These are phyloP conservation scores for Pyrenochaeta sp. DNA, from an alignment of 2,329 filamentous ascomycete species.

Conservation along the genomic window DNA sequence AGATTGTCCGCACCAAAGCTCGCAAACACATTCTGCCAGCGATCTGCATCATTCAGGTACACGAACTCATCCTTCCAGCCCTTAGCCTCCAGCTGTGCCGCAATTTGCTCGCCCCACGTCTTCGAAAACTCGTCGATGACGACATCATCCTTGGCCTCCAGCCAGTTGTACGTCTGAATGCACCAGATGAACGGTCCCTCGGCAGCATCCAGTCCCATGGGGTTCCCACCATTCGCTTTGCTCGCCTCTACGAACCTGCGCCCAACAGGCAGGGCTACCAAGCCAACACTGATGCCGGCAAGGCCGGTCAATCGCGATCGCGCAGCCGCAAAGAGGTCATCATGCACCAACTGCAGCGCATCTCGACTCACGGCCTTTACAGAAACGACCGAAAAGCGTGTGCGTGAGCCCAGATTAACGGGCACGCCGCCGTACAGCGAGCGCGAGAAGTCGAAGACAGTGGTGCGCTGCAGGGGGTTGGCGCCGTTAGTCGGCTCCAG, in stretches of 20 bases:
- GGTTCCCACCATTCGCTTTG: constrained; percentile 24
- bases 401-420: no score
- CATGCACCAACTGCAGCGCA: constrained; percentile 22
- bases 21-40: constrained; percentile 33
- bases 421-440: no score
- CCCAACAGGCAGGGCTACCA: no score
- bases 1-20: constrained; percentile 43
- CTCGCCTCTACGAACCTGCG: constrained; percentile 25
- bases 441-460: no score
- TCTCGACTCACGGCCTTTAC: constrained; percentile 25
- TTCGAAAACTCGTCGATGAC: background rate
- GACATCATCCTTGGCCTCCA: constrained; percentile 12
- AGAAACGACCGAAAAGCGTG: constrained; percentile 20
- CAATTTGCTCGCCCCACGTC: constrained; percentile 7
- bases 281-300: constrained; percentile 11
- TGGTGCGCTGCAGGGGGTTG: no score
- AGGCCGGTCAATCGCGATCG: constrained; percentile 8
- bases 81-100: constrained; percentile 5
- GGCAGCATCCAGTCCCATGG: constrained; percentile 21
- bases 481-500: no score
- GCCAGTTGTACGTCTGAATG: constrained; percentile 23
- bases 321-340: constrained; percentile 19
- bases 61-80: constrained; percentile 12
- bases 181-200: constrained; percentile 28
- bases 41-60: constrained; percentile 38